These are phyloP conservation scores for Furcasterigmium sp. DNA, from an alignment of 2,329 filamentous ascomycete genomes.

Conservation along the genomic window DNA sequence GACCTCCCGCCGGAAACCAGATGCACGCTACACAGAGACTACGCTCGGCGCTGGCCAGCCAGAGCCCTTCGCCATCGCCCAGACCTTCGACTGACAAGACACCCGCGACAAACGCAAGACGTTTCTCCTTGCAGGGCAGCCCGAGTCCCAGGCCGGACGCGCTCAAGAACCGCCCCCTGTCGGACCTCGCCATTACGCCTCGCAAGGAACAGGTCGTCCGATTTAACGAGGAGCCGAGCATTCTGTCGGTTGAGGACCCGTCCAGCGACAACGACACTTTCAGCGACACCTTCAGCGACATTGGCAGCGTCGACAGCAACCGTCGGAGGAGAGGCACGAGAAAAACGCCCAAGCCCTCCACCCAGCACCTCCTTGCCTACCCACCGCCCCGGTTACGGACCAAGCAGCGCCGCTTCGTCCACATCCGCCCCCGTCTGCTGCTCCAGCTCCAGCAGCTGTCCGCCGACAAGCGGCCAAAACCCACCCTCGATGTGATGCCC, in stretches of 20 bases:
- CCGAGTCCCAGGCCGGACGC: constrained; percentile 2
- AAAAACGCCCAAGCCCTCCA: constrained; percentile 44
- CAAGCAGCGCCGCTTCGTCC: constrained; percentile 61
- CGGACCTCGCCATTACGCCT: constrained; percentile 28
- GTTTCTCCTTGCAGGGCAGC: neutral
- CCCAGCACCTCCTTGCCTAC: constrained; percentile 62
- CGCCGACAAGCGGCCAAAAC: constrained; percentile 54
- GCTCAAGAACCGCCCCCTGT: constrained; percentile 24
- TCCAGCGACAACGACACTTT: constrained; percentile 45
- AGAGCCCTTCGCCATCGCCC: neutral
- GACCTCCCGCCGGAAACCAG: constrained; percentile 22
- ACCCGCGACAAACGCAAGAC: neutral
- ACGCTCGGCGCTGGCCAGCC: constrained; percentile 1
- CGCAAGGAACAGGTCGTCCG: constrained; percentile 39
- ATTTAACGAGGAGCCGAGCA: constrained; percentile 33
- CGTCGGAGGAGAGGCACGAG: constrained; percentile 15
- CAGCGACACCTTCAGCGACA: constrained; percentile 38
- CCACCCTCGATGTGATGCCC: constrained; percentile 69
- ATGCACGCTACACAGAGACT: constrained; percentile 3
- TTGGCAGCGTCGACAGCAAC: constrained; percentile 20
- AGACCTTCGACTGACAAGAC: neutral
- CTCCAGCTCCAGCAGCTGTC: constrained; percentile 68
- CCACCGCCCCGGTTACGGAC: constrained; percentile 54
- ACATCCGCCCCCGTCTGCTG: constrained; percentile 62
- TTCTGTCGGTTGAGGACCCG: constrained; percentile 17